Percentiles rank a stretch among this genome's conserved stretches.
Conservation (phyloP, 805 yeast species). For the Saturnispora gosingensis region DNA sequence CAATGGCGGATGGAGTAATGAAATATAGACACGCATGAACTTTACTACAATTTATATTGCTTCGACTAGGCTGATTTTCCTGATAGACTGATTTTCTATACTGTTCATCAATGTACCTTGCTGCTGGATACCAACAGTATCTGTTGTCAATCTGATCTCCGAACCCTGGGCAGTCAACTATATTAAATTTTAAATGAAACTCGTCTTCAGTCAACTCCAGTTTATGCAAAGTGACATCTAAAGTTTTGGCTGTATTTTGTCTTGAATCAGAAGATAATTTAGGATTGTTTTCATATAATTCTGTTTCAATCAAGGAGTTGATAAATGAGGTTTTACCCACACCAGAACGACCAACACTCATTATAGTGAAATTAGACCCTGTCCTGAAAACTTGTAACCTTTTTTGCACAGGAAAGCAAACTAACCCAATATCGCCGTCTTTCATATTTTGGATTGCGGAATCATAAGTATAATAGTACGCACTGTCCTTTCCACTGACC, state of each 20-base stretch:
- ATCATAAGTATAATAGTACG: slow-evolving; percentile 21
- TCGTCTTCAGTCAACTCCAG: slow-evolving; percentile 52
- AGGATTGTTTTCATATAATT: slow-evolving; percentile 24
- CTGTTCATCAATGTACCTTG: slow-evolving; percentile 72
- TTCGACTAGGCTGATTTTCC: slow-evolving; percentile 65
- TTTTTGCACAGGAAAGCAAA: slow-evolving; percentile 25
- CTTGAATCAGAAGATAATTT: slow-evolving; percentile 16
- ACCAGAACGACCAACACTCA: slow-evolving; percentile 84
- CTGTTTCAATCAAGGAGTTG: slow-evolving; percentile 64
- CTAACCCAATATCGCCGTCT: slow-evolving; percentile 22
- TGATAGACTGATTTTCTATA: slow-evolving; percentile 60
- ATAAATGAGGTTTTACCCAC: slow-evolving; percentile 76
- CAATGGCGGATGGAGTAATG: slow-evolving; percentile 57
- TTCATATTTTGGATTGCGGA: slow-evolving; percentile 21
- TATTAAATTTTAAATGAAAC: slow-evolving; percentile 48
- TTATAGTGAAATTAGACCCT: slow-evolving; percentile 70
- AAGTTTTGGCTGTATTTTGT: slow-evolving; percentile 23
- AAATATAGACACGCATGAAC: slow-evolving; percentile 85
- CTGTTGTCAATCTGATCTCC: slow-evolving; percentile 61
- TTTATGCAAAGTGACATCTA: slow-evolving; percentile 28
- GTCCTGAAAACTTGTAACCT: slow-evolving; percentile 30
- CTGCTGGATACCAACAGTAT: slow-evolving; percentile 58
- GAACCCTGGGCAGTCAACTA: slow-evolving; percentile 70
- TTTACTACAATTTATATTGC: slow-evolving; percentile 46
- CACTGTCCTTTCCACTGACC: slow-evolving; percentile 11